phyloP scores from a whole-genome alignment of 495 filamentous ascomycete species.

The Aspergillus sclerotioniger region DNA sequence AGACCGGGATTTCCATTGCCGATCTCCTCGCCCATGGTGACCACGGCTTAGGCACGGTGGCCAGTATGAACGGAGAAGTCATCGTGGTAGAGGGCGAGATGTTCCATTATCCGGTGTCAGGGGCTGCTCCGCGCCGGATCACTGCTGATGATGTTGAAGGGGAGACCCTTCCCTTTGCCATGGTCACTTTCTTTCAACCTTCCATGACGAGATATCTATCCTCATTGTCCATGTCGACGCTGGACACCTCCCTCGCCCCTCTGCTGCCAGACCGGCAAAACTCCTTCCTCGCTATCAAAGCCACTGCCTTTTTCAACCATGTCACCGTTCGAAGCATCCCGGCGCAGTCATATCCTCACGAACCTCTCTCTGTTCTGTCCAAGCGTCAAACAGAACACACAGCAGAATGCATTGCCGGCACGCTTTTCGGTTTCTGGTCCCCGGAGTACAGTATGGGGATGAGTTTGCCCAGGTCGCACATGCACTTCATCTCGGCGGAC shows the following conservation, averaged over 20 bases:
- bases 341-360: constrained; percentile 19
- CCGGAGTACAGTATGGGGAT: constrained; percentile 48
- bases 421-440: constrained; percentile 48
- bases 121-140: not conserved
- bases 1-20: constrained; percentile 32
- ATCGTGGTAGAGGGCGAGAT: constrained; percentile 45
- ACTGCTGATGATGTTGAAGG: not conserved
- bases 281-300: constrained; percentile 15
- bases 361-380: constrained; percentile 41
- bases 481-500: constrained; percentile 51
- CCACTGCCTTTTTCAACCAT: not conserved
- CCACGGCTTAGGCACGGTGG: constrained; percentile 54
- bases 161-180: constrained; percentile 8
- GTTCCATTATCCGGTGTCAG: constrained; percentile 32
- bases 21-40: constrained; percentile 41
- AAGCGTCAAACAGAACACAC: constrained; percentile 37
- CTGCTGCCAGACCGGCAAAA: constrained; percentile 17
- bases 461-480: constrained; percentile 49
- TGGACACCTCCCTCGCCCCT: constrained; percentile 10
- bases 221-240: constrained; percentile 1
- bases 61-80: constrained; percentile 49
- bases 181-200: constrained; percentile 13
- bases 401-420: constrained; percentile 36
- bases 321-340: constrained; percentile 12
- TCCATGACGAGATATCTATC: constrained; percentile 5